Percentiles rank a stretch among this genome's conserved stretches.
These are phyloP conservation scores for Coniella vitis DNA, from an alignment of 2,329 filamentous ascomycete genomes.

Conservation along the genomic window DNA sequence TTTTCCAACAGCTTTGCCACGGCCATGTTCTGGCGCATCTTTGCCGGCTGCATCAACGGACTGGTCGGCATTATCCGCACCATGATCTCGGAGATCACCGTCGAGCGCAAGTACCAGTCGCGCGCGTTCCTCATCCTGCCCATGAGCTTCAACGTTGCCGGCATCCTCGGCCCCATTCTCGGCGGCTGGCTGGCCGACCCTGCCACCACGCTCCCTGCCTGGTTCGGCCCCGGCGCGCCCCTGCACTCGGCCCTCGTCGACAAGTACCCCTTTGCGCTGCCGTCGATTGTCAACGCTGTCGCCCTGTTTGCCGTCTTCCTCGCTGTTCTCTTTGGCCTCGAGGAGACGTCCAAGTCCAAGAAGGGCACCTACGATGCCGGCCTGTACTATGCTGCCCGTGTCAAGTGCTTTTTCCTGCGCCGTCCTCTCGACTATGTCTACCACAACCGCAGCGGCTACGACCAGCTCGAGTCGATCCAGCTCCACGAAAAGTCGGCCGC, in stretches of 20 bases:
- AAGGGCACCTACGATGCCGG: constrained; percentile 40
- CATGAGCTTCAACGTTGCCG: constrained; percentile 42
- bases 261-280: constrained; percentile 61
- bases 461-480: constrained; percentile 21
- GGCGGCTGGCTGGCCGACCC: constrained; percentile 66
- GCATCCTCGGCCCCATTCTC: constrained; percentile 41
- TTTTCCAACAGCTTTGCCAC: constrained; percentile 59
- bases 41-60: constrained; percentile 53
- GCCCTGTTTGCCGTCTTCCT: constrained; percentile 51
- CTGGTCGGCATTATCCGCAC: constrained; percentile 43
- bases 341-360: constrained; percentile 45
- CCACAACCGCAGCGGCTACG: constrained; percentile 25
- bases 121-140: constrained; percentile 40
- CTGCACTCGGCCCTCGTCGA: constrained; percentile 59
- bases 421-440: constrained; percentile 22
- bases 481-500: constrained; percentile 6
- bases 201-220: constrained; percentile 48
- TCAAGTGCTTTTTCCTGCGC: constrained; percentile 22
- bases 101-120: constrained; percentile 41
- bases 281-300: constrained; percentile 58
- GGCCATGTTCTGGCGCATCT: constrained; percentile 58
- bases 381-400: constrained; percentile 27
- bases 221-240: constrained; percentile 55
- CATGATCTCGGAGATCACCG: constrained; percentile 43
- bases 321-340: constrained; percentile 55